Conservation (phyloP, 1,284 basidiomycete species). For the Fomitopsis schrenkii region DNA sequence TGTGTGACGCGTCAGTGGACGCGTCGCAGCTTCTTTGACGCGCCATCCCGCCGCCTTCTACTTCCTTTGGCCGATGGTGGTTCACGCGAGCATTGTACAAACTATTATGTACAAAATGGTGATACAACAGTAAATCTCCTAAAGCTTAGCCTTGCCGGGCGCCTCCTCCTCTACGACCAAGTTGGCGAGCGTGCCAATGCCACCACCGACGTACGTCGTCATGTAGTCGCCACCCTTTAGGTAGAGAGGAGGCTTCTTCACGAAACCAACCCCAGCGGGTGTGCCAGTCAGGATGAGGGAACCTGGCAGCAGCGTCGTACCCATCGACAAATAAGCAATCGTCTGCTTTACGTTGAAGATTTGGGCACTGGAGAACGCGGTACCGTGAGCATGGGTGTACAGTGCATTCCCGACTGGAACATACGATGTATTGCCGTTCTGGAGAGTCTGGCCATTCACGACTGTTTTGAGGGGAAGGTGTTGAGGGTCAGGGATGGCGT, state of each 20-base stretch:
- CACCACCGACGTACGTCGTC: constrained; percentile 57
- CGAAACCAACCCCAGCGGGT: constrained; percentile 76
- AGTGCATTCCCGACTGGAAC: constrained; percentile 26
- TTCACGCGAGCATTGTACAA: not conserved
- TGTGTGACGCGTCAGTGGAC: not conserved
- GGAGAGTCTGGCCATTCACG: constrained; percentile 67
- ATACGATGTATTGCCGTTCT: constrained; percentile 72
- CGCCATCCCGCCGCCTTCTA: not conserved
- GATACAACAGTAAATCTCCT: not conserved
- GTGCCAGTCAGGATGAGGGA: constrained; percentile 81
- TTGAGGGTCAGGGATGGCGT: constrained; percentile 67
- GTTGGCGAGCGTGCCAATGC: constrained; percentile 74
- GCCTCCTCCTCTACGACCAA: constrained; percentile 62
- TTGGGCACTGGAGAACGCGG: constrained; percentile 47
- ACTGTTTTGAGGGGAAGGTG: constrained; percentile 58
- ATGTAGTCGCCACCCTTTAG: constrained; percentile 77
- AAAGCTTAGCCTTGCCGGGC: constrained; percentile 38
- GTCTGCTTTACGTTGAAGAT: constrained; percentile 72
- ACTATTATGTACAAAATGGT: not conserved
- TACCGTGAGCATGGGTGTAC: not conserved
- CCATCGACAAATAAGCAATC: constrained; percentile 79
- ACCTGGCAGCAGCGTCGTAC: constrained; percentile 81
- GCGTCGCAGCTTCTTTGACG: not conserved
- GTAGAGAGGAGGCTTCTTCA: constrained; percentile 64
- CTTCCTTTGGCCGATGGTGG: too few relatives aligned